A percentile compares a stretch with the other conserved stretches of the same genome.
Evolutionary conservation across 2,329 filamentous ascomycete genomes (phyloP).

Genomic region (Fusarium sp.): DNA sequence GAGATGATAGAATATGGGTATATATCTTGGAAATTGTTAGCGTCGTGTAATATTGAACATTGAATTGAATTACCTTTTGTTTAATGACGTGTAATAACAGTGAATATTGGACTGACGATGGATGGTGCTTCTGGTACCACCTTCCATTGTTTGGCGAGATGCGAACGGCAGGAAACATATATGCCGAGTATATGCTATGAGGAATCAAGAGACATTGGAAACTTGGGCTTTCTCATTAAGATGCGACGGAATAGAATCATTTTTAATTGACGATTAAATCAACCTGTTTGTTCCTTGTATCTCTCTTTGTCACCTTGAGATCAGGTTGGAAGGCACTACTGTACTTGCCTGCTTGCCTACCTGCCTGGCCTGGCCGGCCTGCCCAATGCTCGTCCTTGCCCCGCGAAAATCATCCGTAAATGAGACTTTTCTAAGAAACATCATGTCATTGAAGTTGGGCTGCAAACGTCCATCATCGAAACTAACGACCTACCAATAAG

Average conservation of each 20-base stretch:
- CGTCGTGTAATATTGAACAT: neutral
- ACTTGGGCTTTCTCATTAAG: neutral
- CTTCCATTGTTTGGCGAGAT: neutral
- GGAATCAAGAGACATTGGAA: neutral
- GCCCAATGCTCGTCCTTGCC: neutral
- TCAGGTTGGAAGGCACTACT: neutral
- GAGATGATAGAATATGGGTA: constrained; percentile 16
- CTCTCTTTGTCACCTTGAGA: neutral
- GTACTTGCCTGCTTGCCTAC: neutral
- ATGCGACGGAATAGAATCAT: neutral
- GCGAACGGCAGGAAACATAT: neutral
- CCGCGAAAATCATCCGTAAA: neutral
- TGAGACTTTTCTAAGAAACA: neutral
- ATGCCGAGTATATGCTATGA: neutral
- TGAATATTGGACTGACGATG: neutral
- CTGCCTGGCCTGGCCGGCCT: neutral
- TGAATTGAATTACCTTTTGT: neutral
- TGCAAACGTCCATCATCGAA: neutral
- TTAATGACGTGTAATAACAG: neutral
- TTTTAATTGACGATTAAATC: neutral
- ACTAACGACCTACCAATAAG: neutral
- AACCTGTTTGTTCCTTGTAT: neutral
- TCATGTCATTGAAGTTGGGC: neutral
- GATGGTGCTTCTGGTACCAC: neutral
- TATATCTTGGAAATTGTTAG: neutral